Percentiles rank a stretch among this genome's conserved stretches.
These are phyloP conservation scores for Hordeum pubiflorum DNA, from an alignment of 202 grass and related monocot species.

Conservation along the genomic window DNA sequence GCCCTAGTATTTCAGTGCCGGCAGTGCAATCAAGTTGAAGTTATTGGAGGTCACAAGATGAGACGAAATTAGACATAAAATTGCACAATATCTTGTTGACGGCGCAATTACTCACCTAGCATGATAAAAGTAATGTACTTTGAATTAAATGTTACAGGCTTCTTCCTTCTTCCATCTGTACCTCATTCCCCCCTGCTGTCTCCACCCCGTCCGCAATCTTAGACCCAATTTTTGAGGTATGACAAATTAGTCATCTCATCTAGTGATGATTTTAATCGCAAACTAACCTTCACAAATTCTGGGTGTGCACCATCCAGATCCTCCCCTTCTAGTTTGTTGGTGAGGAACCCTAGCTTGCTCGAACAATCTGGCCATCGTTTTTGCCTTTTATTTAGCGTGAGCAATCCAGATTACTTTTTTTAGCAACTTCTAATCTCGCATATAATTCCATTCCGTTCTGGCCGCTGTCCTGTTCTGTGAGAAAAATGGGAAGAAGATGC, in stretches of 20 bases:
- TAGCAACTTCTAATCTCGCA: background rate
- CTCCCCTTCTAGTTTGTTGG: background rate
- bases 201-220: background rate
- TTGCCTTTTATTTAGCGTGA: background rate
- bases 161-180: too few relatives aligned
- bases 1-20: background rate
- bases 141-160: background rate
- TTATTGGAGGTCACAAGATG: background rate
- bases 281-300: background rate
- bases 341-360: background rate
- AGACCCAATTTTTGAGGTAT: background rate
- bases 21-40: background rate
- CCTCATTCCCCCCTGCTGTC: too few relatives aligned
- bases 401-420: background rate
- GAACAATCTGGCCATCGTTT: background rate
- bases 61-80: background rate
- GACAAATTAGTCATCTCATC: background rate
- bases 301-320: background rate
- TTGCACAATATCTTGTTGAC: background rate
- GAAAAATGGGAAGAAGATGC: background rate
- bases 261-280: background rate
- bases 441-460: background rate
- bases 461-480: background rate
- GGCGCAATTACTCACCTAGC: background rate
- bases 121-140: background rate